phyloP scores from a whole-genome alignment of 2,329 filamentous ascomycete species.

The Botryotinia calthae region DNA sequence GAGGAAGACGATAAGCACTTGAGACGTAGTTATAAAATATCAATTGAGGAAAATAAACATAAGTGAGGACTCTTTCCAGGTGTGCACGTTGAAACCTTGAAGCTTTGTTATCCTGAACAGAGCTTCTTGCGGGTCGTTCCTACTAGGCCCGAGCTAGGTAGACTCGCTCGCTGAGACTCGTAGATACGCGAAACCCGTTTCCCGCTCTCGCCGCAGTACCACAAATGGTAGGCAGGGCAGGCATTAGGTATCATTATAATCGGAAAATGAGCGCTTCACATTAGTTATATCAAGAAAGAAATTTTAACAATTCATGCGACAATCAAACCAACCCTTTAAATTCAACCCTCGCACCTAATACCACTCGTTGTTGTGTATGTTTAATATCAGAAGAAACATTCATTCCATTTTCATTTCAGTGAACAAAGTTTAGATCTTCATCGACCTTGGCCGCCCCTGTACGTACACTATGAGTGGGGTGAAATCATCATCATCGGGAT shows the following conservation, averaged over 20 bases:
- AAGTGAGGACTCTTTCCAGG: neutral
- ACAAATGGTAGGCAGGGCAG: neutral
- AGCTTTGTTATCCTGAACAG: neutral
- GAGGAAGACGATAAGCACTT: no score
- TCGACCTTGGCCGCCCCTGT: constrained; percentile 15
- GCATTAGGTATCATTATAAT: neutral
- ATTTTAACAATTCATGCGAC: constrained; percentile 6
- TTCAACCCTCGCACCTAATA: neutral
- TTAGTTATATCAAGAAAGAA: neutral
- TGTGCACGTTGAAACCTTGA: neutral
- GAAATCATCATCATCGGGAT: constrained; percentile 23
- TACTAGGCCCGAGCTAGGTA: neutral
- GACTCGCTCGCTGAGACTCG: neutral
- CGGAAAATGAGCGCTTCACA: neutral
- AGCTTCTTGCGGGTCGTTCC: neutral
- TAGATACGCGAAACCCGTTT: constrained; percentile 4
- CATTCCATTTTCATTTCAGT: neutral
- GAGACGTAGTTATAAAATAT: neutral
- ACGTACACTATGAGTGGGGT: constrained; percentile 27
- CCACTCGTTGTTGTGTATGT: neutral
- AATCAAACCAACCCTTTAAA: neutral
- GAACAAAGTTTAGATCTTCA: neutral
- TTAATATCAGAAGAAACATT: neutral
- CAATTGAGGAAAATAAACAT: neutral
- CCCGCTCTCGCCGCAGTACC: neutral